Base-by-base conservation (phyloP, 768 basidiomycete genomes). In the Xanthoconium purpureum region DNA sequence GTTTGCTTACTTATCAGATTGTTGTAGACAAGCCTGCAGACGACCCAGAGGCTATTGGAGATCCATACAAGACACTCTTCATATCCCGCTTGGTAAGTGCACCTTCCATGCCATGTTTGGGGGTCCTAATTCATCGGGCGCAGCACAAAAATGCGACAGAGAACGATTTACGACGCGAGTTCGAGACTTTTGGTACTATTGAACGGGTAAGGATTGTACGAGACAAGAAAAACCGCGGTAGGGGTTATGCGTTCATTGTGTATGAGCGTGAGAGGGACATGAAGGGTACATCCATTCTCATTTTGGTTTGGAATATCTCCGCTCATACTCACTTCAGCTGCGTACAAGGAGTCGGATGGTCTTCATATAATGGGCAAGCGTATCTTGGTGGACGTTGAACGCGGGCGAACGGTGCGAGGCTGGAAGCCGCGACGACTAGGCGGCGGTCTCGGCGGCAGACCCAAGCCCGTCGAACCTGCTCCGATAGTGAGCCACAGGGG, bases 221-320 rank as follows among this genome's bases (percentile, higher is more conserved):
- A 35, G 92, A 97, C 79, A 85, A 89, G 72, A 94, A 94, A 67
- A 84, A 81, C 48, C 89, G 92, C 55, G 84, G 89, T 67, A 79
- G 89, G 60, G 94, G 94, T 14, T 98, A 98, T 71, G 96, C 96
- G 20, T 99, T 99, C 74, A 81, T 99, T 60, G 94, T 99, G 17
- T 99, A 93, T 63, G 97, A 99, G 70, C 85, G 97, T 32, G 97
- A 98, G 75, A 85, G 95, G 56, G 97, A 99, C 71, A 99, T 99
- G 97, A 98, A 98, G 84, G 95, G 95, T 95, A 71, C 48, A 13
- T 18, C 32, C 15, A 12, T 39, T 64, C 49, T 49, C 46, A 50
- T 55, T 43, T 54, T 55, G 20, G 38, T 63, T 59, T 53, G 56
- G 55, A 36, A 30, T 20, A 15, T 47, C 49, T 62, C 44, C 62